Evolutionary conservation across 768 basidiomycete species (phyloP).

Genomic region (Mrakia frigida): DNA sequence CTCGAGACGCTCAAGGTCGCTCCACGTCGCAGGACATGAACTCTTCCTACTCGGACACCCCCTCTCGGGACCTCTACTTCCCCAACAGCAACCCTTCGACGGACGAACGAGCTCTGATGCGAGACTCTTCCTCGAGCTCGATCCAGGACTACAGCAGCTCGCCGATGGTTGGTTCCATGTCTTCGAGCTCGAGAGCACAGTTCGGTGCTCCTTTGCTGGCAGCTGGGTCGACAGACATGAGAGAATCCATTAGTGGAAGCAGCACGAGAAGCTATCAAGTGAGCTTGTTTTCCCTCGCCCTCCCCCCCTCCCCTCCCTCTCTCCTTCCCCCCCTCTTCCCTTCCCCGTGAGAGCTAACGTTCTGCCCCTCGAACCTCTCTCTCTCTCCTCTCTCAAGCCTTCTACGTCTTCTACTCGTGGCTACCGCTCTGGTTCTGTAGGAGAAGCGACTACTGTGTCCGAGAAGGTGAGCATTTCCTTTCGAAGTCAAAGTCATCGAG

Average conservation of each 20-base stretch:
- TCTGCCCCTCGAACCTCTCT: not conserved
- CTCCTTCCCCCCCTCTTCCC: not conserved
- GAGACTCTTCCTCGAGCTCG: not conserved
- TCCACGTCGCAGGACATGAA: not conserved
- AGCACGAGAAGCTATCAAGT: not conserved
- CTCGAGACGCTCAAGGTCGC: not conserved
- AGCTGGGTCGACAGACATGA: not conserved
- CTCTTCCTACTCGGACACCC: not conserved
- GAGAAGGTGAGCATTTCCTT: constrained; percentile 6
- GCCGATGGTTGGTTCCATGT: not conserved
- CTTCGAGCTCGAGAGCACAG: not conserved
- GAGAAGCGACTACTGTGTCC: not conserved
- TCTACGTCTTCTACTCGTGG: not conserved
- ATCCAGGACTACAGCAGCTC: not conserved
- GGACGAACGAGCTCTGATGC: not conserved
- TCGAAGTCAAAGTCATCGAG: not conserved
- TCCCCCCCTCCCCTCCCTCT: not conserved
- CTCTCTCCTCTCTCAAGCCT: not conserved
- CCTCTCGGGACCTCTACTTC: constrained; percentile 13
- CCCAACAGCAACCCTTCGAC: not conserved
- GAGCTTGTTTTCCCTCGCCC: not conserved
- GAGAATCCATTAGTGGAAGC: not conserved
- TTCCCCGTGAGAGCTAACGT: not conserved
- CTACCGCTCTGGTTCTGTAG: not conserved
- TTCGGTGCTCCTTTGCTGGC: constrained; percentile 4